phyloP scores from a whole-genome alignment of 2,329 filamentous ascomycete genomes.

The Trichoderma cornu-damae region DNA sequence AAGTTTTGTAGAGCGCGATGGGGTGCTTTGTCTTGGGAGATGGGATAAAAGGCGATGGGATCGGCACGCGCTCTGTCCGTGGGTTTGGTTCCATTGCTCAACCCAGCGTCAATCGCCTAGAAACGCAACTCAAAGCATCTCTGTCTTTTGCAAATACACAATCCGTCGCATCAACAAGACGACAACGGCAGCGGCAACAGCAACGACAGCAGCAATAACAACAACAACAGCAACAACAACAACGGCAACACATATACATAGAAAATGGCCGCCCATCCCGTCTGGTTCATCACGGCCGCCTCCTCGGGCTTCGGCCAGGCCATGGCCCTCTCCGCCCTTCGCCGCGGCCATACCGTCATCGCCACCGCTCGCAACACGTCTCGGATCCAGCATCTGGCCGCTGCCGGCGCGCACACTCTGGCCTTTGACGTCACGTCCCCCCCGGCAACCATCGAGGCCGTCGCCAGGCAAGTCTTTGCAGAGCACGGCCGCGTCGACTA shows the following conservation, averaged over 20 bases:
- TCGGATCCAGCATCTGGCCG: conserved; percentile 38
- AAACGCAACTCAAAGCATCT: no score
- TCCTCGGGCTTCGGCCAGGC: conserved; percentile 48
- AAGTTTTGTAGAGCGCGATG: no score
- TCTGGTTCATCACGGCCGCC: conserved; percentile 51
- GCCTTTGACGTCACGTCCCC: conserved; percentile 44
- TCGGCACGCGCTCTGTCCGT: no score
- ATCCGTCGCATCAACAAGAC: no score
- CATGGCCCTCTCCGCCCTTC: conserved; percentile 41
- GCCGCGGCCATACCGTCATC: conserved; percentile 45
- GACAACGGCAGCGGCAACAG: no score
- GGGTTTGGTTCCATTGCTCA: no score
- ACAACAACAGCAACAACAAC: neutral
- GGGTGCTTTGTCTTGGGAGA: no score
- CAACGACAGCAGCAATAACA: no score
- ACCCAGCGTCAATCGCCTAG: no score
- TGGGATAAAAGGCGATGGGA: no score
- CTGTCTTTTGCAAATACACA: no score
- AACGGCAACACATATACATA: neutral
- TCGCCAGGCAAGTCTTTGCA: conserved; percentile 32
- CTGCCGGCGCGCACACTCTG: conserved; percentile 39
- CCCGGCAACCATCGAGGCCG: conserved; percentile 33
- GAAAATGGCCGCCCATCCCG: conserved; percentile 26
- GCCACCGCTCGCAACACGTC: conserved; percentile 43
- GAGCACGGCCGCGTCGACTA: conserved; percentile 41